Evolutionary conservation across 2,329 filamentous ascomycete genomes (phyloP).

Genomic region (Cytospora schulzeri): DNA sequence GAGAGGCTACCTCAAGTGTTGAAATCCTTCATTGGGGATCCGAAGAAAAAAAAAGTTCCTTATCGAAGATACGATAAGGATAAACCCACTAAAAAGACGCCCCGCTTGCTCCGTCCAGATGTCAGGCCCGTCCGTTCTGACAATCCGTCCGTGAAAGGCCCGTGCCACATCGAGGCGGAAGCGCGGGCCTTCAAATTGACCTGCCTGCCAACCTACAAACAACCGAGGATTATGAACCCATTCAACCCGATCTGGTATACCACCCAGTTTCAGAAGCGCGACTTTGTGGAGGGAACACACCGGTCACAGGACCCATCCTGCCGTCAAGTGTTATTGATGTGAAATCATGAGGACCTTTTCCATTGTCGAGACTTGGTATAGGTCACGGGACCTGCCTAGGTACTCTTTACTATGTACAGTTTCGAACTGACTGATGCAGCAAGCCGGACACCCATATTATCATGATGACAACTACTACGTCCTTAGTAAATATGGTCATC

Average conservation of each 20-base stretch:
- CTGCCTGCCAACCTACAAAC: background rate
- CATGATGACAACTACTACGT: background rate
- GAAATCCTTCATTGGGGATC: background rate
- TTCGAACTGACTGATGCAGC: background rate
- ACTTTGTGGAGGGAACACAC: background rate
- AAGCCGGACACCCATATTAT: background rate
- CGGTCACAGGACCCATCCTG: background rate
- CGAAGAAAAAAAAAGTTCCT: slow-evolving; percentile 2
- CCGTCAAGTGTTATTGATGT: background rate
- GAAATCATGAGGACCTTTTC: background rate
- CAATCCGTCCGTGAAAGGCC: background rate
- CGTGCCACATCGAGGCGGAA: background rate
- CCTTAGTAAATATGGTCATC: background rate
- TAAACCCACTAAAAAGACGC: background rate
- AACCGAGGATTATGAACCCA: background rate
- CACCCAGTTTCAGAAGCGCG: background rate
- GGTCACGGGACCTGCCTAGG: no score
- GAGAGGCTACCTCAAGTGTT: background rate
- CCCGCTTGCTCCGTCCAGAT: background rate
- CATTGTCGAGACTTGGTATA: no score
- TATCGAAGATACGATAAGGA: slow-evolving; percentile 14
- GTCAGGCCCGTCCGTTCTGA: background rate
- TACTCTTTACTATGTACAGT: no score
- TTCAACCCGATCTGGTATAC: background rate
- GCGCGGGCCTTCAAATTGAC: background rate